Evolutionary conservation across 805 yeast genomes (phyloP).

Genomic region (Metschnikowia gruessii): DNA sequence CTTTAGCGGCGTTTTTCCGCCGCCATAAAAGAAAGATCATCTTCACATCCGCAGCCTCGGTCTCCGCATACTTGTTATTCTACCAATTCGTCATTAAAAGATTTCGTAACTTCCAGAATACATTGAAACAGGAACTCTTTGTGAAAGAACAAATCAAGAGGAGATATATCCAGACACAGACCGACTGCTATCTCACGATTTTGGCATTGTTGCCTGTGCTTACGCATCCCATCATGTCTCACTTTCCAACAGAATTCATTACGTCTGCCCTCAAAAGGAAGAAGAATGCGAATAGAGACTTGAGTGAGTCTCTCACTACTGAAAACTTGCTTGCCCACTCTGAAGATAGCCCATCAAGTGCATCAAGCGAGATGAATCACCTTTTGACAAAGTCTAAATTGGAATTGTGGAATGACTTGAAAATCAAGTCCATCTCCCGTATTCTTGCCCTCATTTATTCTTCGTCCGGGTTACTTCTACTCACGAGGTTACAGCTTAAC

Average conservation of each 20-base stretch:
- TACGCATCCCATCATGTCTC: constrained; percentile 57
- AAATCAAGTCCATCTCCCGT: constrained; percentile 69
- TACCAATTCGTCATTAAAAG: constrained; percentile 39
- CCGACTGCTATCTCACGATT: constrained; percentile 82
- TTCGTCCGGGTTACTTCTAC: constrained; percentile 63
- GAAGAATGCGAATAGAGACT: constrained; percentile 35
- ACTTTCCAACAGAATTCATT: constrained; percentile 67
- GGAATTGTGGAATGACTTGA: constrained; percentile 81
- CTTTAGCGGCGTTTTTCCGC: constrained; percentile 38
- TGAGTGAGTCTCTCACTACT: constrained; percentile 44
- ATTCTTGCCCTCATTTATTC: constrained; percentile 69
- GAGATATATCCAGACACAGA: constrained; percentile 87
- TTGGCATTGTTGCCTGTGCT: constrained; percentile 79
- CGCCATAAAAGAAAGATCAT: constrained; percentile 39
- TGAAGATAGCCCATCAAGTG: constrained; percentile 26
- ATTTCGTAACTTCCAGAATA: constrained; percentile 39
- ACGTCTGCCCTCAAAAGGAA: constrained; percentile 67
- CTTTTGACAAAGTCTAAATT: constrained; percentile 32
- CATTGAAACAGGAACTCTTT: constrained; percentile 39
- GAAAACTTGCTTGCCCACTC: constrained; percentile 38
- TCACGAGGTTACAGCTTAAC: constrained; percentile 83
- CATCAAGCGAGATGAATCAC: constrained; percentile 15
- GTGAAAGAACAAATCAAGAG: constrained; percentile 59
- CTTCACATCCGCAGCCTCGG: constrained; percentile 32
- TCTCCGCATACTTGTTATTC: constrained; percentile 36